Percentiles rank a stretch among this genome's conserved stretches.
Conservation (phyloP, 2,329 filamentous ascomycete species). For the Mycogone perniciosa region DNA sequence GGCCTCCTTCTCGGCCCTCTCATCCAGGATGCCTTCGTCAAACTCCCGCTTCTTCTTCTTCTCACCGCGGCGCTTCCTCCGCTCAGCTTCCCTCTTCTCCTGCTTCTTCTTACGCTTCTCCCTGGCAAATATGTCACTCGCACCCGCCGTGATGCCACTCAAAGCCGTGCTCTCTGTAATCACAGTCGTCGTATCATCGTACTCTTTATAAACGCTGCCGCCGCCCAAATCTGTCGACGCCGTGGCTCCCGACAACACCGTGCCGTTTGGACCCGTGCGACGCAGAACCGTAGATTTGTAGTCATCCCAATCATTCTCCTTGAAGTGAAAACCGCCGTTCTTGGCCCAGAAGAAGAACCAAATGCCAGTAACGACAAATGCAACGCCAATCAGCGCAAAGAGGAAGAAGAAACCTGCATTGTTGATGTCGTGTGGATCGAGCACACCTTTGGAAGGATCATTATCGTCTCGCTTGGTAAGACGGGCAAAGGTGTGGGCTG, state of each 20-base stretch:
- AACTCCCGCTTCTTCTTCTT: constrained; percentile 43
- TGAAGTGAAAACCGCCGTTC: constrained; percentile 89
- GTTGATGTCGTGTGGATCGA: constrained; percentile 52
- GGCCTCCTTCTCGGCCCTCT: constrained; percentile 56
- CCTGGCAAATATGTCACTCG: constrained; percentile 48
- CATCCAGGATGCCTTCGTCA: constrained; percentile 56
- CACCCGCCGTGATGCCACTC: constrained; percentile 52
- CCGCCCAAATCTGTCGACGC: constrained; percentile 79
- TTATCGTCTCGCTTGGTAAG: constrained; percentile 20
- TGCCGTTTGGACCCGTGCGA: constrained; percentile 83
- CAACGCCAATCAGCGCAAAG: constrained; percentile 76
- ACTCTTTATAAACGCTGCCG: constrained; percentile 74
- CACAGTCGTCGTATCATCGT: constrained; percentile 45
- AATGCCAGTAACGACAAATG: constrained; percentile 67
- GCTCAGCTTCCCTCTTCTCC: constrained; percentile 38
- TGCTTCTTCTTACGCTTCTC: constrained; percentile 51
- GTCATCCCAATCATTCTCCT: constrained; percentile 87
- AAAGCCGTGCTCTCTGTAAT: constrained; percentile 41
- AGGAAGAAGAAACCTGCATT: constrained; percentile 73
- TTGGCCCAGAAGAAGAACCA: constrained; percentile 99
- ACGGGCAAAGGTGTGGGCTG: constrained; percentile 35
- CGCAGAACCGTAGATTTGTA: constrained; percentile 94
- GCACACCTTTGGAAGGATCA: constrained; percentile 41
- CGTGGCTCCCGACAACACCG: constrained; percentile 75
- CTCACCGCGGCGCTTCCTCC: constrained; percentile 22